A percentile compares a stretch with the other conserved stretches of the same genome.
Evolutionary conservation across 495 filamentous ascomycete genomes (phyloP).

Genomic region (Mycothermus thermophilus): DNA sequence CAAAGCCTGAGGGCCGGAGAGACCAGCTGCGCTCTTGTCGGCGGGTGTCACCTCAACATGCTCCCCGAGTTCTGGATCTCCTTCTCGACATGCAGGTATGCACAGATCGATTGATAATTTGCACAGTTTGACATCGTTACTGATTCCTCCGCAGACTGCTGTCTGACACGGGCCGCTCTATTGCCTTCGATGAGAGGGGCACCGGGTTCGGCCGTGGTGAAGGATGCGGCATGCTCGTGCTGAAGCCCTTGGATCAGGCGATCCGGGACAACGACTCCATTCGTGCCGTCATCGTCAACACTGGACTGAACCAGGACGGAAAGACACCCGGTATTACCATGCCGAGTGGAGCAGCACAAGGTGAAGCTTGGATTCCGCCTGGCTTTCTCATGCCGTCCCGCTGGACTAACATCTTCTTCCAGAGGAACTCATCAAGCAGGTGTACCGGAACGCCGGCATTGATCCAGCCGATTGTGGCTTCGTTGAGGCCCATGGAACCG

Average conservation of each 20-base stretch:
- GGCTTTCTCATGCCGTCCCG: neutral
- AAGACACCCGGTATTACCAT: slow-evolving; percentile 45
- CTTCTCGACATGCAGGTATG: slow-evolving; percentile 26
- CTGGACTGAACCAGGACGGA: slow-evolving; percentile 47
- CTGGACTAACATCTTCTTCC: no score
- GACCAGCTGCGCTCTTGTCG: slow-evolving; percentile 36
- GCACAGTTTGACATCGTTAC: neutral
- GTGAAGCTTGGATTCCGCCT: slow-evolving; percentile 12
- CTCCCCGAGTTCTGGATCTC: slow-evolving; percentile 42
- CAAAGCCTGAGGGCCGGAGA: slow-evolving; percentile 55
- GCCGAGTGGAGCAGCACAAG: slow-evolving; percentile 44
- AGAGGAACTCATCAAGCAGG: slow-evolving; percentile 33
- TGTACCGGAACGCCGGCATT: slow-evolving; percentile 29
- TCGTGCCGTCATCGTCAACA: slow-evolving; percentile 45
- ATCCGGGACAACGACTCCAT: slow-evolving; percentile 43
- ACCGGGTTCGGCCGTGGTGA: slow-evolving; percentile 57
- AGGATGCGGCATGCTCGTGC: slow-evolving; percentile 40
- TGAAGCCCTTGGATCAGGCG: slow-evolving; percentile 52
- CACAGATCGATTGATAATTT: neutral
- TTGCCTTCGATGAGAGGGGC: slow-evolving; percentile 47
- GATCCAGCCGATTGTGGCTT: slow-evolving; percentile 28
- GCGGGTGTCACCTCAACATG: slow-evolving; percentile 45
- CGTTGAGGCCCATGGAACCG: slow-evolving; percentile 42
- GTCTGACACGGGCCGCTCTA: slow-evolving; percentile 47
- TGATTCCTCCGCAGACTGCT: slow-evolving; percentile 34